These are phyloP conservation scores for Rhizopogon salebrosus DNA, from an alignment of 768 basidiomycete genomes.

Conservation along the genomic window DNA sequence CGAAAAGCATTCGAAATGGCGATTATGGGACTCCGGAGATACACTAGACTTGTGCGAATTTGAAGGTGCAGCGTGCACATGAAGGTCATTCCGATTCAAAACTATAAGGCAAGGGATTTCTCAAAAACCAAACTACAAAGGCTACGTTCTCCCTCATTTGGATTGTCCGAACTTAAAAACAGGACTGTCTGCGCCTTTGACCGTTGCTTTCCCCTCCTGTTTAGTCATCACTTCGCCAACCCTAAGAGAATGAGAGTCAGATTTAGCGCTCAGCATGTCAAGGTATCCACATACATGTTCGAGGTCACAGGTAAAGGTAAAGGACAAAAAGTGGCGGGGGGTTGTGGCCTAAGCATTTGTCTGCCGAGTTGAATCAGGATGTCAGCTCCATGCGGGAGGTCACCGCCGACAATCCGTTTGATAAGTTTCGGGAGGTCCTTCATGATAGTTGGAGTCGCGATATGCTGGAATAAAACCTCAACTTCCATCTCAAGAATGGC, in stretches of 20 bases:
- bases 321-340: background rate
- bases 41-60: no score
- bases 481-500: slow-evolving; percentile 5
- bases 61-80: no score
- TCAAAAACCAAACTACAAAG: no score
- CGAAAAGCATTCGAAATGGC: no score
- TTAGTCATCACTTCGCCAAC: no score
- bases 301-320: background rate
- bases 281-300: background rate
- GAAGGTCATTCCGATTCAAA: no score
- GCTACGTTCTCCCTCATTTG: no score
- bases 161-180: no score
- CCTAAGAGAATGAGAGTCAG: background rate
- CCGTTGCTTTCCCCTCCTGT: no score
- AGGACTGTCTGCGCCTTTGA: no score
- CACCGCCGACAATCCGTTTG: slow-evolving; percentile 1
- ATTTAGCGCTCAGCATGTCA: background rate
- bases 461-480: slow-evolving; percentile 6
- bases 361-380: slow-evolving; percentile 3
- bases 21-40: no score
- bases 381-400: slow-evolving; percentile 9
- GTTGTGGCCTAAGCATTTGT: slow-evolving; percentile 2
- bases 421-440: slow-evolving; percentile 2
- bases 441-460: background rate
- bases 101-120: no score